Percentiles rank a stretch among this genome's conserved stretches.
These are phyloP conservation scores for Fusarium graminum DNA, from an alignment of 2,329 filamentous ascomycete genomes.

Conservation along the genomic window DNA sequence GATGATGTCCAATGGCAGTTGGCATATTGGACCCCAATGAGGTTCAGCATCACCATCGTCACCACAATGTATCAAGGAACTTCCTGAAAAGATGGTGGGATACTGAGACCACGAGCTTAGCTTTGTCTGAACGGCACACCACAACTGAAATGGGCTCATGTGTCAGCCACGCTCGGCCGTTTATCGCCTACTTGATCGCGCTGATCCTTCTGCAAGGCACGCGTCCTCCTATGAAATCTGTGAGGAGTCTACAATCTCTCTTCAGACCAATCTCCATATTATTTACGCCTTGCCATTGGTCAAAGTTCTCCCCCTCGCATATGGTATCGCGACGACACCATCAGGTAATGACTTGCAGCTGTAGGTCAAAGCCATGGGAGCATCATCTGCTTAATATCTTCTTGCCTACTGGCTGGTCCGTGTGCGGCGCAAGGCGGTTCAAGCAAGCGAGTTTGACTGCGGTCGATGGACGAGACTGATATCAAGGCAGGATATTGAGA, in stretches of 20 bases:
- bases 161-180: slow-evolving; percentile 19
- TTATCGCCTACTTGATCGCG: slow-evolving; percentile 16
- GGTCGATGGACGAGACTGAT: slow-evolving; percentile 1
- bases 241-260: slow-evolving; percentile 22
- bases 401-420: slow-evolving; percentile 14
- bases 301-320: slow-evolving; percentile 7
- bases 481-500: slow-evolving; percentile 1
- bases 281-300: slow-evolving; percentile 12
- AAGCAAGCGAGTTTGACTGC: slow-evolving; percentile 38
- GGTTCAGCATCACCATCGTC: not conserved
- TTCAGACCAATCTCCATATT: slow-evolving; percentile 18
- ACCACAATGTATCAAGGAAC: not conserved
- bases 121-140: slow-evolving; percentile 27
- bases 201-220: slow-evolving; percentile 43
- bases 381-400: slow-evolving; percentile 13
- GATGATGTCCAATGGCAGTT: slow-evolving; percentile 4
- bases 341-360: slow-evolving; percentile 45
- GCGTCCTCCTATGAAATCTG: slow-evolving; percentile 27
- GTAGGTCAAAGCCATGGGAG: slow-evolving; percentile 23
- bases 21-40: too few species aligned
- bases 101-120: slow-evolving; percentile 28
- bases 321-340: slow-evolving; percentile 25
- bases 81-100: slow-evolving; percentile 27
- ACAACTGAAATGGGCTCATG: slow-evolving; percentile 32
- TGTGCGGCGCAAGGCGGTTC: slow-evolving; percentile 35